Evolutionary conservation across 768 basidiomycete genomes (phyloP).

Genomic region (Tricholoma sp.): DNA sequence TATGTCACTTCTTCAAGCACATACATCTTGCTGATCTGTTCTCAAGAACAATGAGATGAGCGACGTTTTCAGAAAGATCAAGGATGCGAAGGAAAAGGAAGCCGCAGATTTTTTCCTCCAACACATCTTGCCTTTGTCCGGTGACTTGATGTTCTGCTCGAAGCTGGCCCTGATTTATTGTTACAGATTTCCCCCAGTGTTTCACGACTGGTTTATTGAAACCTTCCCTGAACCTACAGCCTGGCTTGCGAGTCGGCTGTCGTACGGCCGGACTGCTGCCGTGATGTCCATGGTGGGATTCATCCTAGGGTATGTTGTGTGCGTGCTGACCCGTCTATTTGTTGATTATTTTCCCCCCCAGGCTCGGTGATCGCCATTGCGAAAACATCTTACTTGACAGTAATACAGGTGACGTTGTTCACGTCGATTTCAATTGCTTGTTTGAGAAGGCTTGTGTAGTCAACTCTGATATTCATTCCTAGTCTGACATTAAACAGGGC

Average conservation of each 20-base stretch:
- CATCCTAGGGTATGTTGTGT: conserved; percentile 69
- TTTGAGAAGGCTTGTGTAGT: conserved; percentile 76
- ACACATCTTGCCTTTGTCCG: conserved; percentile 57
- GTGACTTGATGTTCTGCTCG: neutral
- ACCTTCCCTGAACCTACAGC: conserved; percentile 95
- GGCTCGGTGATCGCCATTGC: conserved; percentile 95
- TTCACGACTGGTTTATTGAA: conserved; percentile 97
- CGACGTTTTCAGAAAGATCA: conserved; percentile 45
- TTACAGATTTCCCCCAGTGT: conserved; percentile 71
- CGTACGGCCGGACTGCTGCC: conserved; percentile 84
- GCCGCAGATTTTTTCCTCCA: conserved; percentile 46
- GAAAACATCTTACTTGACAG: conserved; percentile 94
- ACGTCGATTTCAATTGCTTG: conserved; percentile 97
- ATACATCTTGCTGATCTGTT: neutral
- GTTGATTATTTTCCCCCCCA: conserved; percentile 23
- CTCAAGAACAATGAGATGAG: conserved; percentile 41
- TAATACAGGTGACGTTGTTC: conserved; percentile 85
- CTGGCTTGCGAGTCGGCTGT: conserved; percentile 86
- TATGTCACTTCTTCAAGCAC: conserved; percentile 17
- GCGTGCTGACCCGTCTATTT: neutral
- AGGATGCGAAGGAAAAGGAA: conserved; percentile 42
- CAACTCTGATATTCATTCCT: neutral
- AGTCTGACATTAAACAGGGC: conserved; percentile 36
- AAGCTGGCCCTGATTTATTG: neutral
- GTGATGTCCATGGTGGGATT: conserved; percentile 99